These are phyloP conservation scores for Aspergillus brunneoviolaceus DNA, from an alignment of 2,329 filamentous ascomycete species.

Conservation along the genomic window DNA sequence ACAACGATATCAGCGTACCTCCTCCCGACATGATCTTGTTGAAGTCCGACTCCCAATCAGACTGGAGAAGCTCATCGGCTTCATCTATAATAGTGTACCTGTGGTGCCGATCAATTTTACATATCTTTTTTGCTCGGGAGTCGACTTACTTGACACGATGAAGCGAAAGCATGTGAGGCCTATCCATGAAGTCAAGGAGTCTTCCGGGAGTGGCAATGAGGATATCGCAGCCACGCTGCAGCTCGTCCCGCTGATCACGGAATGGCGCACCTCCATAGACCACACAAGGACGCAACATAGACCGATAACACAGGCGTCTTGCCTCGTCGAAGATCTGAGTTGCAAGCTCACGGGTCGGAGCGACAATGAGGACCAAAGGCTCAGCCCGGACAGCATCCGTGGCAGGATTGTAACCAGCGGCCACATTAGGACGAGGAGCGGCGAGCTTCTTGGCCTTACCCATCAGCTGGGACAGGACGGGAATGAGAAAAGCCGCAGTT, in stretches of 20 bases:
- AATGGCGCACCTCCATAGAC: constrained; percentile 80
- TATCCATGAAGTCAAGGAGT: constrained; percentile 77
- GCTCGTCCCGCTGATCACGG: constrained; percentile 67
- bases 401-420: constrained; percentile 54
- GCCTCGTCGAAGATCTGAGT: constrained; percentile 95
- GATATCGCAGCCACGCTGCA: constrained; percentile 83
- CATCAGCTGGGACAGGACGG: constrained; percentile 87
- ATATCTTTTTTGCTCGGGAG: neutral
- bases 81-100: constrained; percentile 80
- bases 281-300: constrained; percentile 89
- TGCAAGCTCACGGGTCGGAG: constrained; percentile 84
- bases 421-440: constrained; percentile 66
- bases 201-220: constrained; percentile 87
- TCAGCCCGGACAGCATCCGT: constrained; percentile 67
- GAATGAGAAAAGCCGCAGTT: constrained; percentile 88
- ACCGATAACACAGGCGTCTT: constrained; percentile 88
- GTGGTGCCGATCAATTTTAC: neutral
- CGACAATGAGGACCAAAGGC: constrained; percentile 81
- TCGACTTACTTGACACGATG: constrained; percentile 66
- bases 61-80: constrained; percentile 84
- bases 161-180: constrained; percentile 67
- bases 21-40: constrained; percentile 74
- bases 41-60: constrained; percentile 76
- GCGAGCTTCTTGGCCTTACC: constrained; percentile 89
- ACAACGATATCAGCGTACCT: constrained; percentile 53